Evolutionary conservation across 371 early-diverging fungal genomes (phyloP).

Genomic region (Cokeromyces recurvatus): DNA sequence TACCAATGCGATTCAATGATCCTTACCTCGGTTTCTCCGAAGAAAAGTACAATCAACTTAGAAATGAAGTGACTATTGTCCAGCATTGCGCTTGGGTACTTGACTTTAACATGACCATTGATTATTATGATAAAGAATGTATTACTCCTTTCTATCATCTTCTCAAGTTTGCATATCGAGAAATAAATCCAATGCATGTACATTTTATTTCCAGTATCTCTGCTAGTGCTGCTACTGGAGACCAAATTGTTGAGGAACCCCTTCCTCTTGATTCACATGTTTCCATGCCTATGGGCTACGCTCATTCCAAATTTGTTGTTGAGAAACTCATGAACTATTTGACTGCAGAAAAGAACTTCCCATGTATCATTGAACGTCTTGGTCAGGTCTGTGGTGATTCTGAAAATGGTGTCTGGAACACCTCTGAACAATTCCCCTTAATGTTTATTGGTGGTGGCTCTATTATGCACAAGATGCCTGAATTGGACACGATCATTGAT

Average conservation of each 20-base stretch:
- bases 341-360: slow-evolving; percentile 27
- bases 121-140: slow-evolving; percentile 29
- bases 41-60: slow-evolving; percentile 16
- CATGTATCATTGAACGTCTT: slow-evolving; percentile 31
- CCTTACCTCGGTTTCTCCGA: slow-evolving; percentile 21
- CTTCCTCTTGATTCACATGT: slow-evolving; percentile 24
- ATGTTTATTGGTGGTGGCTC: slow-evolving; percentile 35
- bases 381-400: slow-evolving; percentile 43
- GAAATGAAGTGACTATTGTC: slow-evolving; percentile 25
- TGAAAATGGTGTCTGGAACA: slow-evolving; percentile 39
- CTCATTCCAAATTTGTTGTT: slow-evolving; percentile 38
- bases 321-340: slow-evolving; percentile 29
- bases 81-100: slow-evolving; percentile 34
- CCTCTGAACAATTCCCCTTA: slow-evolving; percentile 33
- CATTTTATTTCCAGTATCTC: slow-evolving; percentile 35
- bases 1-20: slow-evolving; percentile 20
- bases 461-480: slow-evolving; percentile 26
- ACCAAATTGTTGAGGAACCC: slow-evolving; percentile 18
- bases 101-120: slow-evolving; percentile 28
- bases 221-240: slow-evolving; percentile 9
- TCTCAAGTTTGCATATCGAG: slow-evolving; percentile 28
- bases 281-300: slow-evolving; percentile 41
- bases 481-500: slow-evolving; percentile 19
- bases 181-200: slow-evolving; percentile 29
- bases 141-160: slow-evolving; percentile 32